Evolutionary conservation across 1,139 yeast genomes (phyloP), one percentile per base, ranked within the genome.

Genomic region (Suhomyces taliae): DNA sequence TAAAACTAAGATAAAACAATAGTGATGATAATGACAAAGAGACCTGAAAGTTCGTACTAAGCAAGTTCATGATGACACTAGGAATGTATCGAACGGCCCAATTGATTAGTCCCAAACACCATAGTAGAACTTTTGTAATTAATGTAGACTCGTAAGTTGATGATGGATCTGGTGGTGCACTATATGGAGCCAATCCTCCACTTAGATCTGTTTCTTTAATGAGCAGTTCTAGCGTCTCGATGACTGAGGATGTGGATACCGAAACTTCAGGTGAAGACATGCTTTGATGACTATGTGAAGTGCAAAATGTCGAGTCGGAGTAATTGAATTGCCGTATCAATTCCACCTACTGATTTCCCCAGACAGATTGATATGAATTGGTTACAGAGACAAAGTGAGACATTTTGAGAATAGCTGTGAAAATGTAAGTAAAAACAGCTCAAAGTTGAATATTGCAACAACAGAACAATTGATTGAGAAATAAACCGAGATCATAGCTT

Each of bases 1-100:
- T 48, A 1, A 58, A 37, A 1, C 59, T 42, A 1, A 68, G 37
- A 2, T 60, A 46, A 1, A 65, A 11, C 4, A 72, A 51, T 7
- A 74, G 52, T 36, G 73, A 61, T 39, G 74, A 67, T 36, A 74
- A 56, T 35, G 76, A 62, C 42, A 74, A 55, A 6, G 70, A 65
- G 39, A 75, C 62, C 48, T 64, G 68, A 47, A 62, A 69, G 44
- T 62, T 65, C 29, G 55, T 60, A 35, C 71, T 64, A 34, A 74
- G 60, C 37, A 69, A 40, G 12, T 51, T 50, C 44, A 66, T 47
- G 8, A 67, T 42, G 7, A 49, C 44, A 19, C 55, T 49, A 7
- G 74, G 74, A 4, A 66, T 43, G 36, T 52, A 53, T 6, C 60
- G 50, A 8, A 62, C 33, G 1, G 62, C 15, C 46, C 57, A 48